Percentiles rank a stretch among this genome's conserved stretches.
Conservation (phyloP, 2,329 filamentous ascomycete species). For the Phialophora macrospora region DNA sequence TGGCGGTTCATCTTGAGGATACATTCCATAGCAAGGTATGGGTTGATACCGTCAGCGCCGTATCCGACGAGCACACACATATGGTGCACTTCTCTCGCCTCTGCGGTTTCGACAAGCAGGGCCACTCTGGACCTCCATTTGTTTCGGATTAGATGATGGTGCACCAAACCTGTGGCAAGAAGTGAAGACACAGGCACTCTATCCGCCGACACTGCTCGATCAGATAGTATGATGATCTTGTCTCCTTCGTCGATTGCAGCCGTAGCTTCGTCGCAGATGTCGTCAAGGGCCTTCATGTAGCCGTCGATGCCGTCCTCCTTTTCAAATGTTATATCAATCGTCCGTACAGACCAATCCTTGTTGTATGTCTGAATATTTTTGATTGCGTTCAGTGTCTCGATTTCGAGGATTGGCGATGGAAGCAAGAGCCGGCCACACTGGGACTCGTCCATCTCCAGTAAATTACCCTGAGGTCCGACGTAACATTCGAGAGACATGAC, state of each 20-base stretch:
- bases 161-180: conserved; percentile 88
- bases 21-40: conserved; percentile 93
- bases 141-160: conserved; percentile 93
- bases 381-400: conserved; percentile 87
- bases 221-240: conserved; percentile 86
- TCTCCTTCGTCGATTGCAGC: conserved; percentile 81
- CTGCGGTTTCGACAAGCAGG: conserved; percentile 86
- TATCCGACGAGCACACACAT: conserved; percentile 98
- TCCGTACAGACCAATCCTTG: conserved; percentile 82
- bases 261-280: conserved; percentile 83
- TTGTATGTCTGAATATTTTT: conserved; percentile 75
- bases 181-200: conserved; percentile 85
- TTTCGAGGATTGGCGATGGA: conserved; percentile 84
- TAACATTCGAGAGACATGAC: conserved; percentile 98
- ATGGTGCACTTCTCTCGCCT: conserved; percentile 96
- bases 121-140: conserved; percentile 92
- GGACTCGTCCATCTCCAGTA: conserved; percentile 88
- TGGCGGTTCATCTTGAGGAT: conserved; percentile 96
- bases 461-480: conserved; percentile 91
- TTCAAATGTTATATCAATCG: conserved; percentile 90
- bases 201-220: conserved; percentile 80
- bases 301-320: conserved; percentile 81
- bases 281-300: conserved; percentile 84
- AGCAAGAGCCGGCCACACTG: conserved; percentile 87
- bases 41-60: conserved; percentile 91